Conservation (phyloP, 2,329 filamentous ascomycete species). For the Alternaria incomplexa region DNA sequence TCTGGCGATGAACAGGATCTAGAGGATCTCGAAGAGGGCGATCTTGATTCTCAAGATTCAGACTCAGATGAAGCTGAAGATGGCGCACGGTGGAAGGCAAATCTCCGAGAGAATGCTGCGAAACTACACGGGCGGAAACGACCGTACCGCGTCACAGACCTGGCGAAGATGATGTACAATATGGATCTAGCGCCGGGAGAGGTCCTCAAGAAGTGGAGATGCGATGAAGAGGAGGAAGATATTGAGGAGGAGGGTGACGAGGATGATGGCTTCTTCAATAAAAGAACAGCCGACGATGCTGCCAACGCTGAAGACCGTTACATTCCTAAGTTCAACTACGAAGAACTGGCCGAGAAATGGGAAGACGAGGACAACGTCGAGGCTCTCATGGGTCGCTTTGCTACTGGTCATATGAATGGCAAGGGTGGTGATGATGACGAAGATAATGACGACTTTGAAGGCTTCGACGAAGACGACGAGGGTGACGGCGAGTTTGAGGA, state of each 20-base stretch:
- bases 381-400: conserved; percentile 75
- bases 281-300: conserved; percentile 57
- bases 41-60: conserved; percentile 61
- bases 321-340: conserved; percentile 80
- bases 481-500: conserved; percentile 86
- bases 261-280: conserved; percentile 69
- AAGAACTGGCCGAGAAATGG: conserved; percentile 85
- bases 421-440: conserved; percentile 40
- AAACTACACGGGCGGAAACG: conserved; percentile 72
- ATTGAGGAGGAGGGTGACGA: conserved; percentile 65
- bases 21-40: conserved; percentile 51
- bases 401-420: conserved; percentile 67
- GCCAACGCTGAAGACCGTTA: conserved; percentile 72
- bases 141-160: conserved; percentile 78
- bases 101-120: conserved; percentile 77
- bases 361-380: conserved; percentile 79
- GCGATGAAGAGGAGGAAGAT: conserved; percentile 62
- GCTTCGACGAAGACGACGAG: conserved; percentile 64
- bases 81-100: conserved; percentile 85
- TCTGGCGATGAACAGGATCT: conserved; percentile 62
- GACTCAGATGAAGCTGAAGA: conserved; percentile 70
- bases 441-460: conserved; percentile 63
- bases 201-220: conserved; percentile 80
- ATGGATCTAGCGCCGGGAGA: conserved; percentile 75
- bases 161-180: conserved; percentile 90